Percentiles rank a stretch among this genome's conserved stretches.
phyloP scores from a whole-genome alignment of 768 basidiomycete genomes.

The Russula earlei region DNA sequence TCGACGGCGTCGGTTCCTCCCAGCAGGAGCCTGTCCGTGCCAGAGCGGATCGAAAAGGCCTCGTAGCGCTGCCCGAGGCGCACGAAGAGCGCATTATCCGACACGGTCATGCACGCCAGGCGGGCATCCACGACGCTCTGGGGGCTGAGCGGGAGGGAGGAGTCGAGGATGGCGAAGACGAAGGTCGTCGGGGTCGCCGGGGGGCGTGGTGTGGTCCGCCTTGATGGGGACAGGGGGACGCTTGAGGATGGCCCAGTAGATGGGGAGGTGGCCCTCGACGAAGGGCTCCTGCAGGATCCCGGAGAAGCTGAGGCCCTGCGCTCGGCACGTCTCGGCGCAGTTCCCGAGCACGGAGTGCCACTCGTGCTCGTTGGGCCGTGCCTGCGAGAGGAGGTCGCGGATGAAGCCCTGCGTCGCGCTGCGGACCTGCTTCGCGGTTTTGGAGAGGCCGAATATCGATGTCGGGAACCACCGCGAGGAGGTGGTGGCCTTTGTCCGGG shows the following conservation, averaged over 20 bases:
- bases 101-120: constrained; percentile 54
- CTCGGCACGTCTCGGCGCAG: constrained; percentile 51
- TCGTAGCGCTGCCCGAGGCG: constrained; percentile 40
- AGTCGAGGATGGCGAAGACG: constrained; percentile 43
- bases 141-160: constrained; percentile 36
- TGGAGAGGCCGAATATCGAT: constrained; percentile 18
- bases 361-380: constrained; percentile 24
- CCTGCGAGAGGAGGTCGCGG: constrained; percentile 32
- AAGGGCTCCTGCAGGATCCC: constrained; percentile 50
- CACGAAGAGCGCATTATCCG: constrained; percentile 53
- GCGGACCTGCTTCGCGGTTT: constrained; percentile 19
- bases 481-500: not conserved
- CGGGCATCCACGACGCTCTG: constrained; percentile 52
- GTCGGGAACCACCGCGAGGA: constrained; percentile 13
- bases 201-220: not conserved
- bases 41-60: constrained; percentile 40
- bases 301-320: constrained; percentile 42
- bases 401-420: constrained; percentile 13
- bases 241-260: constrained; percentile 71
- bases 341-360: constrained; percentile 43
- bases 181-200: constrained; percentile 23
- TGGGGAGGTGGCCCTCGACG: constrained; percentile 54
- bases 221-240: constrained; percentile 26
- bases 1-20: constrained; percentile 29
- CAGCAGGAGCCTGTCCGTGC: constrained; percentile 40